Evolutionary conservation across 352 stramenopile genomes (phyloP).

Genomic region (Globisporangium spinosum): DNA sequence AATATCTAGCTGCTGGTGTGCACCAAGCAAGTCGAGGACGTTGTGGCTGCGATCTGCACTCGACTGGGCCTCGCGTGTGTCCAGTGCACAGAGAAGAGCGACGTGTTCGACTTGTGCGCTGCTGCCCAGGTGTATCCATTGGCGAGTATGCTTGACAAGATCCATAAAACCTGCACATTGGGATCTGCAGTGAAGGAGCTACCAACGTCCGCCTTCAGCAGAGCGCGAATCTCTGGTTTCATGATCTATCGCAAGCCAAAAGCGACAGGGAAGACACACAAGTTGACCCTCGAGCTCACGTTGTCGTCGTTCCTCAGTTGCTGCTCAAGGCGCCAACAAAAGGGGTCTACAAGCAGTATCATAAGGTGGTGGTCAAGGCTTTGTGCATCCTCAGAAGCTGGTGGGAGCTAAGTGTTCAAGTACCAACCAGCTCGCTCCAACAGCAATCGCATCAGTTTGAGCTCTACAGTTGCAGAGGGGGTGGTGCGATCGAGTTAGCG

Average conservation of each 20-base stretch:
- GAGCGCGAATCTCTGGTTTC: slow-evolving; percentile 35
- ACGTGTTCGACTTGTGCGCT: slow-evolving; percentile 42
- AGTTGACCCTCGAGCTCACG: not conserved
- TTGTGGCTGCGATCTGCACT: slow-evolving; percentile 40
- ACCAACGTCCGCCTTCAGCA: slow-evolving; percentile 36
- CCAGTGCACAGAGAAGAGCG: slow-evolving; percentile 48
- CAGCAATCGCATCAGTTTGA: not conserved
- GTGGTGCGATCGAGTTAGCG: slow-evolving; percentile 41
- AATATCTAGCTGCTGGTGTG: slow-evolving; percentile 44
- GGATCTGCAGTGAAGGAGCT: slow-evolving; percentile 28
- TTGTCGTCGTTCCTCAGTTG: slow-evolving; percentile 40
- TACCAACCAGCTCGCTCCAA: not conserved
- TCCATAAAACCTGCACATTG: slow-evolving; percentile 33
- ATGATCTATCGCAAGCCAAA: slow-evolving; percentile 16
- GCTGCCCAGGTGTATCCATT: slow-evolving; percentile 37
- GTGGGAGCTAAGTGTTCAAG: slow-evolving; percentile 21
- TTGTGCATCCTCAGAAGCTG: slow-evolving; percentile 49
- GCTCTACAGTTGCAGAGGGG: slow-evolving; percentile 39
- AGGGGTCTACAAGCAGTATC: slow-evolving; percentile 69
- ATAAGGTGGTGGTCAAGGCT: slow-evolving; percentile 44
- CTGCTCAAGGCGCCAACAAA: slow-evolving; percentile 53
- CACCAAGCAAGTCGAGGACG: slow-evolving; percentile 39
- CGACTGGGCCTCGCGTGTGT: slow-evolving; percentile 52
- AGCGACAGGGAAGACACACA: not conserved
- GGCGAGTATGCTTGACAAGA: slow-evolving; percentile 49